Base-by-base conservation (phyloP, 164 flowering plant genomes). In the Vitis riparia region DNA sequence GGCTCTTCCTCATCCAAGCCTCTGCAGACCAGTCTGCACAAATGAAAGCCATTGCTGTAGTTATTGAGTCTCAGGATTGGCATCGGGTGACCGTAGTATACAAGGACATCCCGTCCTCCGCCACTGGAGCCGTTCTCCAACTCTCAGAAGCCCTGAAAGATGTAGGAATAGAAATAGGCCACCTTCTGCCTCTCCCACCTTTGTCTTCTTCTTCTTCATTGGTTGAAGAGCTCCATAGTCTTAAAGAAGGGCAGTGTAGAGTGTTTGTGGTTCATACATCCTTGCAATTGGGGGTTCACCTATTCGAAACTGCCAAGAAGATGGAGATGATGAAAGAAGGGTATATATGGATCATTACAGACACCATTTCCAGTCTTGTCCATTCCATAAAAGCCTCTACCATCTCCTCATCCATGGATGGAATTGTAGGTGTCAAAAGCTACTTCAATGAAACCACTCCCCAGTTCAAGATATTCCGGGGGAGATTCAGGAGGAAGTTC, bases 291-390 rank as follows among this genome's bases (percentile, higher is more conserved):
- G 82, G 79, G 15, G 8, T 11, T 1, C 63, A 13, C 1, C 51
- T 80, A 0, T 83, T 83, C 49, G 15, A 51, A 32, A 66, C 10
- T 32, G 86, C 86, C 3, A 76, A 73, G 55, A 64, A 75, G 23
- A 59, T 80, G 80, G 68, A 65, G 30, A 76, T 82, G 81, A 78
- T 80, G 81, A 76, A 70, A 48, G 67, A 73, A 12, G 81, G 17
- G 2, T 82, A 64, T 58, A 78, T 79, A 14, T 82, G 83, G 81
- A 82, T 82, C 62, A 67, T 75, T 1, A 80, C 83, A 1, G 70
- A 69, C 67, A 19, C 51, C 15, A 17, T 70, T 9, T 65, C 83
- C 49, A 71, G 68, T 48, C 71, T 74, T 10, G 56, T 74, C 14
- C 71, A 80, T 65, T 76, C 76, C 3, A 13, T 74, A 3, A 59